Conservation (phyloP, 2,329 filamentous ascomycete genomes). For the Alternaria brassicicola region DNA sequence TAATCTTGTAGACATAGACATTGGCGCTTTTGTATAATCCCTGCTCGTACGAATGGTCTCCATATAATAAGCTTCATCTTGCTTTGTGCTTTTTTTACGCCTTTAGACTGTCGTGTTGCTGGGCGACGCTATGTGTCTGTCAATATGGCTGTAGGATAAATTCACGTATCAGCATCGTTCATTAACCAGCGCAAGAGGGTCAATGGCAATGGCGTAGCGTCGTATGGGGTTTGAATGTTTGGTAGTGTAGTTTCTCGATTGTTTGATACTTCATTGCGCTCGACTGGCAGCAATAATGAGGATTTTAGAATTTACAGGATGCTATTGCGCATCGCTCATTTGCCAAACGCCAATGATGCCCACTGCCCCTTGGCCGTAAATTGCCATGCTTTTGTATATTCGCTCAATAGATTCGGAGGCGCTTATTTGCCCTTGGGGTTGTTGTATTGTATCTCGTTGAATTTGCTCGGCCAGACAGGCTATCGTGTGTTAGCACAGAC, state of each 20-base stretch:
- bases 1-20: background rate
- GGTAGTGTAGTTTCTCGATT: background rate
- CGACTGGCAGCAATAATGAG: background rate
- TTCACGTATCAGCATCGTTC: background rate
- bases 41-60: background rate
- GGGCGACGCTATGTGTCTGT: background rate
- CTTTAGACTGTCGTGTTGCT: background rate
- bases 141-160: background rate
- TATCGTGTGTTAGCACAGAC: conserved; percentile 3
- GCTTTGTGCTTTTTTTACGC: background rate
- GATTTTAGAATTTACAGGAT: background rate
- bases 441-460: conserved; percentile 41
- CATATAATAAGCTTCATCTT: background rate
- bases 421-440: conserved; percentile 45
- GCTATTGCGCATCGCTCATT: background rate
- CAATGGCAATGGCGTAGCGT: background rate
- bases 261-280: background rate
- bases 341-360: conserved; percentile 14
- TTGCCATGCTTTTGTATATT: conserved; percentile 5
- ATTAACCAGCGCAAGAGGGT: background rate
- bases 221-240: background rate
- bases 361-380: background rate
- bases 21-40: background rate
- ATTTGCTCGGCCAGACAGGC: conserved; percentile 38
- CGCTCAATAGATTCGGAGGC: background rate